Base-by-base conservation (phyloP, 495 filamentous ascomycete species). In the Aspergillus affinis region DNA sequence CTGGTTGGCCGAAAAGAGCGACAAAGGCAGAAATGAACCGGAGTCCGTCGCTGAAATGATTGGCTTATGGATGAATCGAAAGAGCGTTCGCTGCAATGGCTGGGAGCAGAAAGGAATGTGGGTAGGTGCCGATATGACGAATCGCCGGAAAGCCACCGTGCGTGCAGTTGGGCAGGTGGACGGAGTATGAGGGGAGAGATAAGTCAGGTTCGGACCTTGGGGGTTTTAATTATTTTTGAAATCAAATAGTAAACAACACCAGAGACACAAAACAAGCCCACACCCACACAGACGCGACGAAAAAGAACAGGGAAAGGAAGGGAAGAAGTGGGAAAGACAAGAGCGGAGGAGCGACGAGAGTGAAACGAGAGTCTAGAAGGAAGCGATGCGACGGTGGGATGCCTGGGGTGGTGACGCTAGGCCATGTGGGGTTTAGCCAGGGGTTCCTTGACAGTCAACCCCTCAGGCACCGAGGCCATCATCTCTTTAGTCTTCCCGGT, bases 361-460 rank as follows among this genome's bases (percentile, higher is more conserved):
- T n/a, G 36, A 48, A 65, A 50, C 44, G 51, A 50, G 45, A 47
- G 54, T 50, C 47, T 47, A 44, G 61, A 55, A 54, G 46, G 48
- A 18, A 48, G 23, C 19, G 44, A 48, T 55, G 20, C 20, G 6
- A 17, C 27, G 44, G 50, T 59, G 54, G 44, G 6, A 27, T 20
- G 27, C 2, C 48, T 63, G 13, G 8, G 52, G 57, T n/a, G 36
- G 12, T 10, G 12, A 12, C 27, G 44, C 55, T 59, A 58, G 18
- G 6, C 44, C 44, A n/a, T 1, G 50, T 63, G 13, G 8, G 52
- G 57, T n/a, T 52, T 63, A 63, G 61, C 57, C 61, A 63, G 61
- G 61, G 61, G 61, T 19, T 49, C 47, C 47, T 17, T 41, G 36
- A 41, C 36, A 41, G 12, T 41, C 13, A 10, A 41, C 36, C 36